Evolutionary conservation across 75 land plant genomes (phyloP), one percentile per base, ranked within the genome.

Genomic region (Sequoia sempervirens): DNA sequence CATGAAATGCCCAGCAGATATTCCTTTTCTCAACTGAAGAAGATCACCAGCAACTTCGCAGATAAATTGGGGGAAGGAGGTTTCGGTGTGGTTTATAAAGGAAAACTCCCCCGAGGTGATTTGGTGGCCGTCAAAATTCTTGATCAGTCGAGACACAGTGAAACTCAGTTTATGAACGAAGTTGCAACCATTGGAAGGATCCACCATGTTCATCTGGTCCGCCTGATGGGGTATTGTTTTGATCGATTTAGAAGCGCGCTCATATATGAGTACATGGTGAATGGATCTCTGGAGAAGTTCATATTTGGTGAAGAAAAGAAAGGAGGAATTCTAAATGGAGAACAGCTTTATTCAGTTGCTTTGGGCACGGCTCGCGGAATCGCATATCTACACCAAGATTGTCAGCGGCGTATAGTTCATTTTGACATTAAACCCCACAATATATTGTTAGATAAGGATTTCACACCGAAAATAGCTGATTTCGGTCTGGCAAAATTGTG

Each of bases 361-460:
- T 50, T 50, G 53, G 53, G 53, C 2, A 50, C 53, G 0, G 53
- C 88, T 88, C 34, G 92, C 90, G 93, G 92, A 11, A 88, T 92
- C 36, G 90, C 88, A 23, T 92, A 92, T 82, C 87, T 92, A 38
- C 93, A 92, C 68, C 80, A 87, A 36, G 90, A 89, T 41, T 90
- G 91, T n/a, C 82, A 85, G 56, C 86, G 84, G 56, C 72, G 86
- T n/a, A 87, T 92, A 38, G 85, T 92, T 10, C 93, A 92, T 68
- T 87, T 92, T 34, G 93, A 92, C 80, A 91, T 92, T 68, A 90
- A 92, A 84, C 88, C 93, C 0, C 89, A 92, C 80, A 92, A 92
- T 54, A 90, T 92, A 68, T 84, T 92, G 38, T 47, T 92, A 52
- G 92, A 92, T 43, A 32, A 81, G 18, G 83, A 87, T 45, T 92